Base-by-base conservation (phyloP, 192 early-diverging fungal genomes). In the Umbelopsis sp. region DNA sequence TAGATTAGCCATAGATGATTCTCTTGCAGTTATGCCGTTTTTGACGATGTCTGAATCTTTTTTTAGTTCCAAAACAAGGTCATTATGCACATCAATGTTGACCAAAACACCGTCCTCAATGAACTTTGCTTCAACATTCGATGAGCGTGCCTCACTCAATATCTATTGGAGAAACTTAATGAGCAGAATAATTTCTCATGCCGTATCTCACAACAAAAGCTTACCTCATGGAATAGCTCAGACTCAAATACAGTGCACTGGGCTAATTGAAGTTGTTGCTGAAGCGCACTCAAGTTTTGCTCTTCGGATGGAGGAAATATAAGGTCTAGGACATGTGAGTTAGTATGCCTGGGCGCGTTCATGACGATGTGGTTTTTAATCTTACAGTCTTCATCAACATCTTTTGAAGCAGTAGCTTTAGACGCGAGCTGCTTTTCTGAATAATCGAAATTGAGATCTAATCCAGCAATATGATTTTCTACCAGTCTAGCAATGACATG, bases 201-300 rank as follows among this genome's bases (percentile, higher is more conserved):
- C 35, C 3, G 1, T 27, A 8, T 6, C 22, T 15, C 11, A 3
- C 20, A 20, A 46, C 3, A 18, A 44, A 23, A 6, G 13, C 27
- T 47, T 74, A 82, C 82, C 61, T 80, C 73, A 21, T 79, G 73
- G 51, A 78, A 85, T 1, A 85, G 46, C 23, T 85, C 84, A 12
- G 72, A 74, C 53, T 85, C 84, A 68, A 83, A 83, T 4, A 85
- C 74, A 7, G 84, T 76, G 2, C 68, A 50, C 44, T 83, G 81
- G 0, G 82, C 84, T 5, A 80, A 69, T 49, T 76, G 66, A 15
- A 85, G 68, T 37, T 78, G 80, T 23, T 75, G 71, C 44, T 79
- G 78, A 25, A 74, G 15, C 13, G 33, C 5, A 25, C 55, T 61
- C 25, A 35, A 25, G 27, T 61, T 61, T 61, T 61, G 55, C 25